Percentiles rank a stretch among this genome's conserved stretches.
Conservation (phyloP, 768 basidiomycete genomes). For the Termitomyces sp. region DNA sequence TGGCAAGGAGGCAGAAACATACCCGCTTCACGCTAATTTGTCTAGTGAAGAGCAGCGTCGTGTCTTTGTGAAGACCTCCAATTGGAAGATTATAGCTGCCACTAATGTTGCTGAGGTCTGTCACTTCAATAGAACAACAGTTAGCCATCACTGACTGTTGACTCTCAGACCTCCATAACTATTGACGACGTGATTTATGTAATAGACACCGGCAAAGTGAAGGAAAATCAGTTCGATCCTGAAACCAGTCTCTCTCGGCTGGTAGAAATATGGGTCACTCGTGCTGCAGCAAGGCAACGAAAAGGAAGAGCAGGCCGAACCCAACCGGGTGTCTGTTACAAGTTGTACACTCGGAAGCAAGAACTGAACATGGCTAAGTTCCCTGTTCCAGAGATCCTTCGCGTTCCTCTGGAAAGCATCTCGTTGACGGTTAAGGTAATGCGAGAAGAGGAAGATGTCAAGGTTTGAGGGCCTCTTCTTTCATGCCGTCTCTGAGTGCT, state of each 20-base stretch:
- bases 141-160: not conserved
- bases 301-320: conserved; percentile 91
- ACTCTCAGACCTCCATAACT: conserved; percentile 78
- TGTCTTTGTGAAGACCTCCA: conserved; percentile 63
- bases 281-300: conserved; percentile 79
- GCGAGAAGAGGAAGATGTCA: conserved; percentile 75
- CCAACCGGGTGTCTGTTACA: conserved; percentile 80
- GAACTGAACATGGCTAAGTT: conserved; percentile 69
- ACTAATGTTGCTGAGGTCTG: conserved; percentile 90
- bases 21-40: conserved; percentile 89
- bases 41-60: conserved; percentile 79
- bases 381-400: conserved; percentile 84
- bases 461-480: conserved; percentile 39
- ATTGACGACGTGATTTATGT: conserved; percentile 89
- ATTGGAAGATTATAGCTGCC: conserved; percentile 83
- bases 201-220: conserved; percentile 81
- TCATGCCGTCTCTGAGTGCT: not conserved
- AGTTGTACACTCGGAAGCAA: conserved; percentile 76
- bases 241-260: conserved; percentile 72
- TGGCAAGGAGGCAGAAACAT: conserved; percentile 45
- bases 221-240: conserved; percentile 74
- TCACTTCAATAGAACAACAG: not conserved
- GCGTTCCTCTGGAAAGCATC: conserved; percentile 83
- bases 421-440: conserved; percentile 81
- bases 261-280: conserved; percentile 76